These are phyloP conservation scores for Salvia miltiorrhiza DNA, from an alignment of 257 asterid species.

Conservation along the genomic window DNA sequence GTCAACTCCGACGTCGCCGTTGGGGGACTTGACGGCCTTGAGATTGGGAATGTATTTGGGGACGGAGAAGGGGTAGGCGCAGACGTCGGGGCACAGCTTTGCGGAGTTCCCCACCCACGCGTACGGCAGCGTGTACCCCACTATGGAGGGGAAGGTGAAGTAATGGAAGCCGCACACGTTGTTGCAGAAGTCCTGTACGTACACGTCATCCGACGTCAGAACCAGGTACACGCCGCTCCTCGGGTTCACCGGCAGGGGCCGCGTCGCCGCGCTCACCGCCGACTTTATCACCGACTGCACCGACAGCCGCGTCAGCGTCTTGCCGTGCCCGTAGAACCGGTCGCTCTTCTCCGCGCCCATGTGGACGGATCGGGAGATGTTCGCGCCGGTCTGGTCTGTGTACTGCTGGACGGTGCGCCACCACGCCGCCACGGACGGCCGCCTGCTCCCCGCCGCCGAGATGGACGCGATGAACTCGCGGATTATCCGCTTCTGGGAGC, in stretches of 20 bases:
- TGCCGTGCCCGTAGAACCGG: conserved; percentile 54
- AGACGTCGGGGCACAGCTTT: conserved; percentile 59
- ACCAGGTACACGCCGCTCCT: conserved; percentile 60
- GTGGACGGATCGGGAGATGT: conserved; percentile 47
- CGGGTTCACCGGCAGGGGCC: conserved; percentile 64
- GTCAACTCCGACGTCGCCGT: conserved; percentile 73
- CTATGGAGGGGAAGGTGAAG: conserved; percentile 82
- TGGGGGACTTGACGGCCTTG: conserved; percentile 56
- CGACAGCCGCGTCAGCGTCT: conserved; percentile 56
- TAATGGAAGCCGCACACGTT: conserved; percentile 76
- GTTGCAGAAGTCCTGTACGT: conserved; percentile 67
- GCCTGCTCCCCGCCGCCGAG: conserved; percentile 41
- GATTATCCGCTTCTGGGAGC: conserved; percentile 70
- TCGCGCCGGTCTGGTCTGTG: conserved; percentile 79
- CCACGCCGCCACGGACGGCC: conserved; percentile 69
- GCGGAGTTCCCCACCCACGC: conserved; percentile 89
- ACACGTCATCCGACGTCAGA: conserved; percentile 69
- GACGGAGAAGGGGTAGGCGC: conserved; percentile 74
- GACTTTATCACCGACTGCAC: conserved; percentile 65
- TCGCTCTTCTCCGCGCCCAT: conserved; percentile 64
- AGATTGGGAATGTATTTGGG: conserved; percentile 55
- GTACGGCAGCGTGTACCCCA: conserved; percentile 80
- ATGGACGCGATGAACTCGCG: conserved; percentile 73
- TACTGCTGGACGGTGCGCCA: conserved; percentile 69
- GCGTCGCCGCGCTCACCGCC: conserved; percentile 55